Evolutionary conservation across 768 basidiomycete genomes (phyloP).

Genomic region (Mycena metata): DNA sequence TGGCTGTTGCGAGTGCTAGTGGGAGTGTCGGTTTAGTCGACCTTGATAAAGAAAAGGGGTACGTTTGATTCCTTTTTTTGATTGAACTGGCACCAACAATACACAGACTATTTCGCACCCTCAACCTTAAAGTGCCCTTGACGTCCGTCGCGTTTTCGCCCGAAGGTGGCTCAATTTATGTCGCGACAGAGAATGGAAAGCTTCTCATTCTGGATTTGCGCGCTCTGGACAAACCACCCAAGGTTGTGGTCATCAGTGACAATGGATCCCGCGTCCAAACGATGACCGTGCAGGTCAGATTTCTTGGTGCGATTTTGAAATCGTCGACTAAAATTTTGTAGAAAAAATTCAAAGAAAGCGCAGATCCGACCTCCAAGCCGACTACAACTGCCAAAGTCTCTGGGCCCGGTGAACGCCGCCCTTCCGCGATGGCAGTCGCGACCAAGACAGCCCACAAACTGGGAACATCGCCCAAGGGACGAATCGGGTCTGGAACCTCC

Average conservation of each 20-base stretch:
- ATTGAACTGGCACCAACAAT: constrained; percentile 10
- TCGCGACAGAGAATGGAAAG: constrained; percentile 75
- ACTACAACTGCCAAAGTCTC: constrained; percentile 33
- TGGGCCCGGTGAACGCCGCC: constrained; percentile 18
- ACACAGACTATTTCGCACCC: constrained; percentile 68
- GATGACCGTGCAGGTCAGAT: constrained; percentile 71
- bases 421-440: constrained; percentile 3
- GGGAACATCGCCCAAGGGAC: constrained; percentile 22
- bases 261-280: constrained; percentile 61
- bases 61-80: constrained; percentile 35
- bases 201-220: constrained; percentile 76
- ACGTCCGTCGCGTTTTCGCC: constrained; percentile 77
- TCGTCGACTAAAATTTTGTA: constrained; percentile 21
- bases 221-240: constrained; percentile 75
- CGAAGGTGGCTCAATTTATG: constrained; percentile 75
- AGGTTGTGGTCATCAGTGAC: constrained; percentile 63
- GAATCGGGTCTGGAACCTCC: constrained; percentile 26
- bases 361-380: constrained; percentile 37
- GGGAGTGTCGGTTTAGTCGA: constrained; percentile 75
- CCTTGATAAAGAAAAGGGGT: constrained; percentile 83
- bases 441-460: constrained; percentile 12
- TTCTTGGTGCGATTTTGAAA: background rate
- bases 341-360: constrained; percentile 41
- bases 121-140: constrained; percentile 65
- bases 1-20: constrained; percentile 67